Evolutionary conservation across 768 basidiomycete genomes (phyloP).

Genomic region (Tricholoma hemisulphureum): DNA sequence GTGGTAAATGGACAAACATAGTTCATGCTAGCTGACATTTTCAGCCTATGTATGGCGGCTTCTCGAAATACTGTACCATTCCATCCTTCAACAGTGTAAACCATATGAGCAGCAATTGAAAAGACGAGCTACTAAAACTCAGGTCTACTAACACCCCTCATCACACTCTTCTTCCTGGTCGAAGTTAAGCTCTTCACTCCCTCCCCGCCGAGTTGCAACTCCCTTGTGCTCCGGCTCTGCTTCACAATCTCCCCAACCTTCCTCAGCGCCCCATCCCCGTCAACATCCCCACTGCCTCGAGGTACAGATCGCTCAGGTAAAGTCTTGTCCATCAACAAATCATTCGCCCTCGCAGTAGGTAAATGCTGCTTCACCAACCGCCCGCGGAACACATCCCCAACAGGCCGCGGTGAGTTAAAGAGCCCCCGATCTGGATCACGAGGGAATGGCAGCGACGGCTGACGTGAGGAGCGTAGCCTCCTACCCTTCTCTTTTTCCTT

Average conservation of each 20-base stretch:
- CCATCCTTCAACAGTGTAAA: too few species aligned
- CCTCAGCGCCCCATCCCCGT: conserved; percentile 25
- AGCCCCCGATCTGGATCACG: conserved; percentile 2
- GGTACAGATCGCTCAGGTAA: background rate
- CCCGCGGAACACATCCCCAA: conserved; percentile 10
- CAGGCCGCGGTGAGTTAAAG: conserved; percentile 12
- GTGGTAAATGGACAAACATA: too few species aligned
- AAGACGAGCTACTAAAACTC: background rate
- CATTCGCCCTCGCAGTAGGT: background rate
- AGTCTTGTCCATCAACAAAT: background rate
- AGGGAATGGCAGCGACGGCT: conserved; percentile 6
- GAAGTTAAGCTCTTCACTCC: conserved; percentile 23
- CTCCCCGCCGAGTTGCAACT: conserved; percentile 11
- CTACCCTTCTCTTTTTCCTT: conserved; percentile 1
- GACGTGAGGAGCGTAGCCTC: conserved; percentile 3
- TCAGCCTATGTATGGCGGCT: too few species aligned
- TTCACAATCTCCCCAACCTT: conserved; percentile 38
- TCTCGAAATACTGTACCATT: too few species aligned
- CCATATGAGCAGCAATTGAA: too few species aligned
- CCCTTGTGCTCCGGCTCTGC: conserved; percentile 33
- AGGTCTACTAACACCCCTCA: background rate
- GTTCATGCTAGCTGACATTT: too few species aligned
- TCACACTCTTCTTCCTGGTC: conserved; percentile 13
- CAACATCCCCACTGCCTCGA: conserved; percentile 5
- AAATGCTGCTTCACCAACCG: background rate